Base-by-base conservation (phyloP, 148 eudicot species). In the Polygonum aviculare region DNA sequence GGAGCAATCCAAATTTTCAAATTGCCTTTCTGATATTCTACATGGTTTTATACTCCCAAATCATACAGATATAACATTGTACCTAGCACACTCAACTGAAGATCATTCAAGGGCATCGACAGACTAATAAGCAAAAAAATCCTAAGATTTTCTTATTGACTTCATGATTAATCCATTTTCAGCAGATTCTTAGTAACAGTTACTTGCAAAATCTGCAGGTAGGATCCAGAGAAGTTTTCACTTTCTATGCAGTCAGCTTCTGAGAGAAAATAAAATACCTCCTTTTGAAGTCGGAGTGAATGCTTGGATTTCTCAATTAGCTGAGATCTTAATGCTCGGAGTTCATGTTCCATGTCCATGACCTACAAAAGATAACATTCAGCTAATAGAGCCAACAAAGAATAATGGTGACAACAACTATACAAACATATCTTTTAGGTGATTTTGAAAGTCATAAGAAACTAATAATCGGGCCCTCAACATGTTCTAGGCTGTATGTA, bases 311-410 rank as follows among this genome's bases (percentile, higher is more conserved):
- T 96, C 84, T 96, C 99, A 31, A 86, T 81, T 44, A 96, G 98
- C 80, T 93, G 98, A 85, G 79, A 49, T 77, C 99, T 86, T 80
- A 96, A 82, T 71, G 99, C 99, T 81, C 83, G 89, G 81, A 95
- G 94, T 85, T 96, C 99, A 83, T 88, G 92, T 79, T 96, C 97
- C 99, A 96, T 96, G 86, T 96, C 99, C 99, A 96, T 96, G 81
- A 96, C 99, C 99, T 96, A 81, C 70, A 78, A 81, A 63, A 72
- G 71, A 50, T 2, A 36, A n/a, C 11, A 36, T 79, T 51, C 59
- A 49, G 57, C 26, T 59, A 57, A 67, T 45, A 1, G 38, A 1
- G 19, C 19, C 2, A 15, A 35, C 3, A 1, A 35, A n/a, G n/a
- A n/a, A n/a, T n/a, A n/a, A n/a, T n/a, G n/a, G n/a, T n/a, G n/a